A percentile compares a stretch with the other conserved stretches of the same genome.
phyloP scores from a whole-genome alignment of 306 rosid genomes.

The Ochetophila trinervis region DNA sequence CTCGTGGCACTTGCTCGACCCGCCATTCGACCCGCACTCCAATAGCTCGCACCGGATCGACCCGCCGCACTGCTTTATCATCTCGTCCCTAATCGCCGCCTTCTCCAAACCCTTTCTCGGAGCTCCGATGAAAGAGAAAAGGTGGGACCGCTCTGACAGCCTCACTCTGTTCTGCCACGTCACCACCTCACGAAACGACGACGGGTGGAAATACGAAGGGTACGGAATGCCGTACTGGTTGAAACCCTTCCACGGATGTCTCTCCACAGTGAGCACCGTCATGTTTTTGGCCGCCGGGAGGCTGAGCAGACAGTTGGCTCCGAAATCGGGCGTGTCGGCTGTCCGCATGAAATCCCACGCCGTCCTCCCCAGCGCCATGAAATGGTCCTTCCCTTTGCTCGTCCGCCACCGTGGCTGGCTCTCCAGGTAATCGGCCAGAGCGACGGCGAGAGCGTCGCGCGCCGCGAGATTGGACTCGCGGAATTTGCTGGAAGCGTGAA shows the following conservation, averaged over 20 bases:
- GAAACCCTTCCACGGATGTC: slow-evolving; percentile 61
- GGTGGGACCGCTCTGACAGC: slow-evolving; percentile 30
- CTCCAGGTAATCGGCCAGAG: slow-evolving; percentile 28
- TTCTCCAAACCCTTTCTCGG: slow-evolving; percentile 53
- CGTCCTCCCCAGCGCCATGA: slow-evolving; percentile 67
- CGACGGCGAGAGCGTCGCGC: slow-evolving; percentile 55
- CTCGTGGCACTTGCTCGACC: slow-evolving; percentile 32
- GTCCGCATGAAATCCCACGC: slow-evolving; percentile 88
- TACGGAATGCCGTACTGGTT: slow-evolving; percentile 75
- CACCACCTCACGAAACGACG: slow-evolving; percentile 18
- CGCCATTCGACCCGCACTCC: slow-evolving; percentile 22
- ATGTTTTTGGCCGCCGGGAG: slow-evolving; percentile 61
- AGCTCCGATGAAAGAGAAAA: slow-evolving; percentile 68
- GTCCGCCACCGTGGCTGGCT: slow-evolving; percentile 38
- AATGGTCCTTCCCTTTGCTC: slow-evolving; percentile 55
- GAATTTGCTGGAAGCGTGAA: slow-evolving; percentile 63
- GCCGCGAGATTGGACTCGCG: slow-evolving; percentile 44
- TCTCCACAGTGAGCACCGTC: slow-evolving; percentile 88
- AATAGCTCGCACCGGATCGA: slow-evolving; percentile 42
- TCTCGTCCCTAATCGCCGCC: slow-evolving; percentile 57
- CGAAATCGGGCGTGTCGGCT: slow-evolving; percentile 43
- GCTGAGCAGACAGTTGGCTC: slow-evolving; percentile 62
- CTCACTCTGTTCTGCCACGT: slow-evolving; percentile 48
- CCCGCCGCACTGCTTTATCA: slow-evolving; percentile 45
- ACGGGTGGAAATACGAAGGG: slow-evolving; percentile 84